Evolutionary conservation across 805 yeast genomes (phyloP).

Genomic region (Yarrowia bubula): DNA sequence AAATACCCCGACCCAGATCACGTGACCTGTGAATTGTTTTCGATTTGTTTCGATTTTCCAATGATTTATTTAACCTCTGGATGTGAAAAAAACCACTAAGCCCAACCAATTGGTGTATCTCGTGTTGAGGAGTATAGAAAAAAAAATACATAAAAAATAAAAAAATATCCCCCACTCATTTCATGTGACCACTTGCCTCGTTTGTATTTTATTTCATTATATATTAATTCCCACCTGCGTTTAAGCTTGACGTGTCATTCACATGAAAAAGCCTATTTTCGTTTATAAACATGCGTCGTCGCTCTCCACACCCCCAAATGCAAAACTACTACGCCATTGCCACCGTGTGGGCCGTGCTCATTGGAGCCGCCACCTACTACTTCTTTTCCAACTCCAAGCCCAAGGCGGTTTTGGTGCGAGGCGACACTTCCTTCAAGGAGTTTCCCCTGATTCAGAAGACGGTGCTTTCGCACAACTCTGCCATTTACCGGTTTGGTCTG

Average conservation of each 20-base stretch:
- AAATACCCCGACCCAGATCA: no score
- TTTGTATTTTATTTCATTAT: no score
- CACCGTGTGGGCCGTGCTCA: constrained; percentile 18
- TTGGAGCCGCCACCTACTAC: constrained; percentile 26
- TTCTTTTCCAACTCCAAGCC: constrained; percentile 23
- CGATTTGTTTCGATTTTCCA: no score
- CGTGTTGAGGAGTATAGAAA: no score
- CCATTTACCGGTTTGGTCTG: constrained; percentile 74
- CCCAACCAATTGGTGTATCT: no score
- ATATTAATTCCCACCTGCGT: no score
- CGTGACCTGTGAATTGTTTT: no score
- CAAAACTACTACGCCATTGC: constrained; percentile 22
- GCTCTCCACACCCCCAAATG: background rate
- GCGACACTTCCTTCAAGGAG: constrained; percentile 62
- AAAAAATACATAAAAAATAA: no score
- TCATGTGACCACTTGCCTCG: no score
- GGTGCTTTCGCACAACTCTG: constrained; percentile 76
- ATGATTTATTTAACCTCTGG: no score
- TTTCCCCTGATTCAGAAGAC: constrained; percentile 82
- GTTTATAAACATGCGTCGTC: background rate
- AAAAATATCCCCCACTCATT: no score
- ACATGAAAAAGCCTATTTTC: background rate
- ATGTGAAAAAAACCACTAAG: no score
- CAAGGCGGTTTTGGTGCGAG: constrained; percentile 40
- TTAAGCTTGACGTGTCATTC: constrained; percentile 1